Base-by-base conservation (phyloP, 2,329 filamentous ascomycete genomes). In the Alternaria angustiovoidea region DNA sequence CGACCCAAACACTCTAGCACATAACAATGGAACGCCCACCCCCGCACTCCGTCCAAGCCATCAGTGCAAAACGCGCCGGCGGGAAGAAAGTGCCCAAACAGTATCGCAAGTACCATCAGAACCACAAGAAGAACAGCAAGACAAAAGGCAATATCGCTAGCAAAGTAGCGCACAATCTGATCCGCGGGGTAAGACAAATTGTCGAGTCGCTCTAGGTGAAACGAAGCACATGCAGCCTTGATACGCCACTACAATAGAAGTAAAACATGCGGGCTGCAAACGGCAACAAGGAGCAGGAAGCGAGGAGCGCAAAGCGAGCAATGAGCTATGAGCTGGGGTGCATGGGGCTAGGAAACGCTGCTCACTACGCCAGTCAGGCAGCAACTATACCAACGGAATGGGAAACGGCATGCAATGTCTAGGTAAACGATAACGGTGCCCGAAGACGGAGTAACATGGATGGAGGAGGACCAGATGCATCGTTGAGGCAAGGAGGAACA, bases 71-170 rank as follows among this genome's bases (percentile, higher is more conserved):
- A 38, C 62, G 68, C n/a, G 24, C 18, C 20, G 58, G 62, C 28
- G 66, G 68, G 9, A 67, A 61, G 28, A 62, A 68, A 53, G 60
- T 60, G 2, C 66, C 66, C n/a, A 67, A 67, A 51, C 48, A 46
- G 20, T 66, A 68, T 22, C 62, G 65, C 43, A 69, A 69, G 34
- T 52, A 66, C 43, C 60, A 69, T 22, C 24, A 9, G 0, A 46
- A 44, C 5, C 28, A 60, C 3, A 55, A 59, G 28, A 47, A 68
- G 63, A 48, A 51, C 30, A 14, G 20, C 16, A 38, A 49, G 18
- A 49, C 20, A 8, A 36, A 36, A 34, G 46, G 54, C 9, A 38
- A 68, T 6, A 43, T 63, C 24, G 39, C 34, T 20, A 52, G 41
- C 6, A 65, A 59, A 26, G 57, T n/a, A 2, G 38, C 34, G 16